Base-by-base conservation (phyloP, 345 rosid species). In the Barbarea vulgaris region DNA sequence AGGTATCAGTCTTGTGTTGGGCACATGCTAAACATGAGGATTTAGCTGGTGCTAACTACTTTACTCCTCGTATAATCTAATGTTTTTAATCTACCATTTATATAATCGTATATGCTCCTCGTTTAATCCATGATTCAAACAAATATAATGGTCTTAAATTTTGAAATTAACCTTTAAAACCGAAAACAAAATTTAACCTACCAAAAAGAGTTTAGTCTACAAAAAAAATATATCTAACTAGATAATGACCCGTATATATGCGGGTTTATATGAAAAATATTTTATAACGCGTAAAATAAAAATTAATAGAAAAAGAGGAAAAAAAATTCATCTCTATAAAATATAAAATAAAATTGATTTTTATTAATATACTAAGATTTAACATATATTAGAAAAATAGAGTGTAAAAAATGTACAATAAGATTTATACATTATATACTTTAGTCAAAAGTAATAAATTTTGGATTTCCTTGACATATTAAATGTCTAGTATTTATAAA, bases 11-110 rank as follows among this genome's bases (percentile, higher is more conserved):
- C 21, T 31, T 48, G 70, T 33, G 58, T 66, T 66, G 46, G 72
- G 62, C 72, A 67, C 62, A 67, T 67, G 72, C 72, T 67, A 52
- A 67, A 53, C n/a, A 69, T 55, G 64, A 69, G 19, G 27, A 15
- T 25, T 69, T 69, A 7, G 53, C 52, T 42, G 73, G 42, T 69
- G 73, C 64, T 13, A 69, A 56, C 65, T 28, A 69, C 74, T 56
- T 56, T 18, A 0, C 34, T 52, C 33, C 48, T 66, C 44, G 9
- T 13, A 36, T 60, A 6, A 34, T 36, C 6, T 6, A 6, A 6
- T 21, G 1, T 36, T 19, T 27, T 55, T 53, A 53, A 51, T 24
- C n/a, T 24, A 52, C 31, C 33, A 53, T 53, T 13, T 53, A 25
- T 53, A 6, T 12, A 13, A 25, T 52, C 56, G 2, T 22, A 6